These are phyloP conservation scores for Actinomucor elegans DNA, from an alignment of 371 early-diverging fungal species.

Conservation along the genomic window DNA sequence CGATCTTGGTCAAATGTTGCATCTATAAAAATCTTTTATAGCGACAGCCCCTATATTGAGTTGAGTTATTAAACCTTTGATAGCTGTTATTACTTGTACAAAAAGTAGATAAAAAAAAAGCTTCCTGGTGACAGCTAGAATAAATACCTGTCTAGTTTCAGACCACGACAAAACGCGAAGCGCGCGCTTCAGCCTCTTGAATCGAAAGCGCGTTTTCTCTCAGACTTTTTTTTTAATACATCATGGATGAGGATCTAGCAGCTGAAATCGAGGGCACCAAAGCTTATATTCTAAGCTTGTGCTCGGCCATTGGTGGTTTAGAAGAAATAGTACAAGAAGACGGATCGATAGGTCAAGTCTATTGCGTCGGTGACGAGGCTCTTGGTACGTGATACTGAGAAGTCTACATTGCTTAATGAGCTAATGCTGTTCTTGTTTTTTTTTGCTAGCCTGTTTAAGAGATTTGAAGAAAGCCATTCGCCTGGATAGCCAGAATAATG, in stretches of 20 bases:
- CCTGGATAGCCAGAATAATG: constrained; percentile 62
- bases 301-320: constrained; percentile 80
- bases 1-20: no score
- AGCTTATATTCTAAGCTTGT: constrained; percentile 60
- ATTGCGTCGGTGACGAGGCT: constrained; percentile 81
- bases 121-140: no score
- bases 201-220: no score
- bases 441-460: constrained; percentile 29
- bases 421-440: not conserved
- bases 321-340: constrained; percentile 51
- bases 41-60: no score
- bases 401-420: not conserved
- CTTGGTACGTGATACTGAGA: constrained; percentile 64
- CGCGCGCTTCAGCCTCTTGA: no score
- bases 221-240: no score
- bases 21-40: no score
- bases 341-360: constrained; percentile 48
- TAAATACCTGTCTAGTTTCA: no score
- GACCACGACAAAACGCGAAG: no score
- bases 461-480: constrained; percentile 72
- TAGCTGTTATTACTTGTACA: no score
- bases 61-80: no score
- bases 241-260: constrained; percentile 1
- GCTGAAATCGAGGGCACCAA: not conserved
- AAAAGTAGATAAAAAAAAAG: no score